A percentile compares a stretch with the other conserved stretches of the same genome.
These are phyloP conservation scores for Arthroderma uncinatum DNA, from an alignment of 2,329 filamentous ascomycete species.

Conservation along the genomic window DNA sequence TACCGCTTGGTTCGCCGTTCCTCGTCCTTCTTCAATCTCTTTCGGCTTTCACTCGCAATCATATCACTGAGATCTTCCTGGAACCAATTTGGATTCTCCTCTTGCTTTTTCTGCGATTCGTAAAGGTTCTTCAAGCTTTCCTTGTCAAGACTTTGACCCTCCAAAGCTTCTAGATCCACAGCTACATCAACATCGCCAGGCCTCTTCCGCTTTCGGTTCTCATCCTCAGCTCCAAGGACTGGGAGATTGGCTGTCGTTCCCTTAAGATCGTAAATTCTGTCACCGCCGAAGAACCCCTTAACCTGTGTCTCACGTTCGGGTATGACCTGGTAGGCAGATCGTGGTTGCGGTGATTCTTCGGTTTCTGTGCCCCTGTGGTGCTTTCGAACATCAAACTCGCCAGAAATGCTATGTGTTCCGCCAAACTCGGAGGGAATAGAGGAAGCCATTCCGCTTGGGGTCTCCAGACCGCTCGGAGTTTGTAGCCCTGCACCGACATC, in stretches of 20 bases:
- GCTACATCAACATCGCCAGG: constrained; percentile 90
- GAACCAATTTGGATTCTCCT: constrained; percentile 58
- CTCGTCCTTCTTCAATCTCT: constrained; percentile 78
- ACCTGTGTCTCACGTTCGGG: constrained; percentile 76
- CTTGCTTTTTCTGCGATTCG: constrained; percentile 56
- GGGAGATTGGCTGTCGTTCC: constrained; percentile 50
- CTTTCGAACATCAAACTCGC: constrained; percentile 87
- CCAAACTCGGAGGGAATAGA: constrained; percentile 69
- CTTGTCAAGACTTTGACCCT: constrained; percentile 56
- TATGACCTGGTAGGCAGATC: constrained; percentile 77
- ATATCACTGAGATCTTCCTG: constrained; percentile 91
- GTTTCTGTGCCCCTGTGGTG: constrained; percentile 74
- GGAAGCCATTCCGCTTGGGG: constrained; percentile 68
- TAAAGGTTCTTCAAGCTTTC: constrained; percentile 73
- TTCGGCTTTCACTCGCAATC: constrained; percentile 87
- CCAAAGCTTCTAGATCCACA: constrained; percentile 72
- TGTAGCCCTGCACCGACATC: constrained; percentile 55
- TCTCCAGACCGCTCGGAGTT: constrained; percentile 67
- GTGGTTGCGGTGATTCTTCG: constrained; percentile 62
- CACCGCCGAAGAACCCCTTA: constrained; percentile 91
- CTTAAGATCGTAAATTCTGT: constrained; percentile 81
- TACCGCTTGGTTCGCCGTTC: constrained; percentile 56
- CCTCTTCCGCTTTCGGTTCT: constrained; percentile 79
- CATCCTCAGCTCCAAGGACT: constrained; percentile 69
- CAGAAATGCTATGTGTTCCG: constrained; percentile 63